A percentile compares a stretch with the other conserved stretches of the same genome.
Conservation (phyloP, 495 filamentous ascomycete genomes). For the Tuber aestivum region DNA sequence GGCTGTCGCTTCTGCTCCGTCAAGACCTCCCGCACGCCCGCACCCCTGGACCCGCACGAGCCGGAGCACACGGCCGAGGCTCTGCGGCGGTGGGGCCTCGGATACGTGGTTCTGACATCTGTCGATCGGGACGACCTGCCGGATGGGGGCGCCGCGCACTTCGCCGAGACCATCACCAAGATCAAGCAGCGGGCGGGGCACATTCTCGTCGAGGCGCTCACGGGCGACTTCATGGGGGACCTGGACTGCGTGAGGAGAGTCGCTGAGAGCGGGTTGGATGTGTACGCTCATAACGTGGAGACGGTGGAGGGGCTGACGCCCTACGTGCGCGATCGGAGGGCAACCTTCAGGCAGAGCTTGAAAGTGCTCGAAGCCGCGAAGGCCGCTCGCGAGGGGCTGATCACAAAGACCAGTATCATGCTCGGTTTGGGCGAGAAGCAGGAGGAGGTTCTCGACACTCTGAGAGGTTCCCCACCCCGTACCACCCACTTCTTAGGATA, state of each 20-base stretch:
- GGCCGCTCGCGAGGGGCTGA: constrained; percentile 62
- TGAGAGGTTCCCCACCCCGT: constrained; percentile 53
- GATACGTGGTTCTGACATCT: constrained; percentile 88
- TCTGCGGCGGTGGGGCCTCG: constrained; percentile 82
- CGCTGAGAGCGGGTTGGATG: constrained; percentile 81
- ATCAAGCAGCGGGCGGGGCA: constrained; percentile 84
- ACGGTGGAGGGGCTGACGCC: constrained; percentile 88
- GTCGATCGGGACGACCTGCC: constrained; percentile 89
- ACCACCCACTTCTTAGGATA: no score
- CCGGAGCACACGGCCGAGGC: constrained; percentile 96
- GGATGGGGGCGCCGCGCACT: constrained; percentile 84
- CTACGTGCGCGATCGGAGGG: constrained; percentile 79
- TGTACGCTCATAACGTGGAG: constrained; percentile 96
- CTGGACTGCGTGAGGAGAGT: constrained; percentile 75
- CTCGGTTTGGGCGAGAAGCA: constrained; percentile 89
- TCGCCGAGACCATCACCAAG: constrained; percentile 86
- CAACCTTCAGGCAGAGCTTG: constrained; percentile 80
- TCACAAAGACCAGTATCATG: constrained; percentile 98
- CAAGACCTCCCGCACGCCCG: constrained; percentile 72
- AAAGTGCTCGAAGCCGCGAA: constrained; percentile 77
- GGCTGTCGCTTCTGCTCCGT: constrained; percentile 96
- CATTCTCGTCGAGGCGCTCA: constrained; percentile 91
- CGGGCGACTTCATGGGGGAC: constrained; percentile 81
- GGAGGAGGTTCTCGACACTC: constrained; percentile 72
- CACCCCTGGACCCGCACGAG: constrained; percentile 88